Evolutionary conservation across 1,284 basidiomycete genomes (phyloP).

Genomic region (Ustilago loliicola): DNA sequence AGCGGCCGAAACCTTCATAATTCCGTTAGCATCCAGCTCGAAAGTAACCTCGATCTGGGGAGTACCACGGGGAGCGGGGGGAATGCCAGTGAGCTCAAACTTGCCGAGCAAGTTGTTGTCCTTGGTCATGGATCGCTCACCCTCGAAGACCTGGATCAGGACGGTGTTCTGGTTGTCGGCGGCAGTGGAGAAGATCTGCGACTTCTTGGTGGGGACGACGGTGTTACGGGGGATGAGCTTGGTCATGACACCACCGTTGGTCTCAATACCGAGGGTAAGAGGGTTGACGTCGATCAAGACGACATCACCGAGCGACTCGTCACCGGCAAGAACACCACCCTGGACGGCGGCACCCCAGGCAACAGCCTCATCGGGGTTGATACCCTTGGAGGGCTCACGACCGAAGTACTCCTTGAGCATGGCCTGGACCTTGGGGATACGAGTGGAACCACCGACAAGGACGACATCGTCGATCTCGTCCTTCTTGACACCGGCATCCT

Average conservation of each 20-base stretch:
- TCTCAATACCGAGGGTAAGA: slow-evolving; percentile 95
- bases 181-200: slow-evolving; percentile 91
- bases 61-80: slow-evolving; percentile 93
- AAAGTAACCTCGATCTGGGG: slow-evolving; percentile 71
- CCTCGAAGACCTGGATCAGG: slow-evolving; percentile 86
- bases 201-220: slow-evolving; percentile 97
- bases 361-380: slow-evolving; percentile 83
- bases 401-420: slow-evolving; percentile 95
- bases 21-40: slow-evolving; percentile 70
- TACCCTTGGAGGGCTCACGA: slow-evolving; percentile 91
- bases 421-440: slow-evolving; percentile 95
- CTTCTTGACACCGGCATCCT: slow-evolving; percentile 98
- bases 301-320: slow-evolving; percentile 82
- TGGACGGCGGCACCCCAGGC: slow-evolving; percentile 98
- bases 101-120: slow-evolving; percentile 98
- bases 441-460: slow-evolving; percentile 96
- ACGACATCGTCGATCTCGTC: slow-evolving; percentile 96
- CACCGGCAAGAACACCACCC: slow-evolving; percentile 93
- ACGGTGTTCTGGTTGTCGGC: slow-evolving; percentile 71
- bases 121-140: slow-evolving; percentile 94
- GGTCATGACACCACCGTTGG: slow-evolving; percentile 97
- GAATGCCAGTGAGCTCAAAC: slow-evolving; percentile 92
- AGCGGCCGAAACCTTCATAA: slow-evolving; percentile 69
- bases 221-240: slow-evolving; percentile 97
- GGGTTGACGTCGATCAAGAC: slow-evolving; percentile 97